A percentile compares a stretch with the other conserved stretches of the same genome.
phyloP scores from a whole-genome alignment of 176 grass and related monocot species.

The Elaeis guineensis region DNA sequence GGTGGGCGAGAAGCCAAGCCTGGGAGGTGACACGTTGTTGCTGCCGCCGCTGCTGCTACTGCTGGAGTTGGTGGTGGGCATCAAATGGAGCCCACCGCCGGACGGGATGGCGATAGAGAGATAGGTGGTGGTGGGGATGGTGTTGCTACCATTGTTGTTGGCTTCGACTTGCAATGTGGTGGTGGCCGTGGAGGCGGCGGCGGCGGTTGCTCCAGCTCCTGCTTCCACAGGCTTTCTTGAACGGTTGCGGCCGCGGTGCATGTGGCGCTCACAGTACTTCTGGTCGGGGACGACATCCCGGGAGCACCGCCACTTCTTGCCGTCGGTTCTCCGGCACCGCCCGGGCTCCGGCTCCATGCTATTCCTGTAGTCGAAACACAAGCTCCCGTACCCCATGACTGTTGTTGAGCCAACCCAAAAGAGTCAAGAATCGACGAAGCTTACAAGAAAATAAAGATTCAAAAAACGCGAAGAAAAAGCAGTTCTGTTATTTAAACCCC shows the following conservation, averaged over 20 bases:
- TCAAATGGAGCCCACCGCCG: neutral
- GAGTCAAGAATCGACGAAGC: no score
- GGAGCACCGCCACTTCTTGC: slow-evolving; percentile 99
- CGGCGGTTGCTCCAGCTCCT: slow-evolving; percentile 8
- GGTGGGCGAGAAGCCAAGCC: slow-evolving; percentile 48
- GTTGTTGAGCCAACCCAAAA: no score
- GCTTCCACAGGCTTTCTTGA: slow-evolving; percentile 99
- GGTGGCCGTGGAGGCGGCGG: neutral
- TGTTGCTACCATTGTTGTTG: no score
- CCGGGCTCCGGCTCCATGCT: slow-evolving; percentile 97
- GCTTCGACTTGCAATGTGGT: neutral
- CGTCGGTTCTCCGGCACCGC: slow-evolving; percentile 84
- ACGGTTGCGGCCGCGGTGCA: slow-evolving; percentile 95
- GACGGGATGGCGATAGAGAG: no score
- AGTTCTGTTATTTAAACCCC: no score
- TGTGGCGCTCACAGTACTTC: slow-evolving; percentile 98
- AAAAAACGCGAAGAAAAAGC: no score
- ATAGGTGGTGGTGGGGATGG: no score
- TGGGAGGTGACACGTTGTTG: slow-evolving; percentile 17
- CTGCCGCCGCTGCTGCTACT: slow-evolving; percentile 4
- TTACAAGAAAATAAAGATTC: no score
- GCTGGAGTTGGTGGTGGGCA: slow-evolving; percentile 6
- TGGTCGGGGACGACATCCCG: slow-evolving; percentile 77
- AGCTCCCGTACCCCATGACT: slow-evolving; percentile 58
- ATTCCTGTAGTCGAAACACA: slow-evolving; percentile 91